Base-by-base conservation (phyloP, 176 grass and related monocot species). In the Carex littledalei region DNA sequence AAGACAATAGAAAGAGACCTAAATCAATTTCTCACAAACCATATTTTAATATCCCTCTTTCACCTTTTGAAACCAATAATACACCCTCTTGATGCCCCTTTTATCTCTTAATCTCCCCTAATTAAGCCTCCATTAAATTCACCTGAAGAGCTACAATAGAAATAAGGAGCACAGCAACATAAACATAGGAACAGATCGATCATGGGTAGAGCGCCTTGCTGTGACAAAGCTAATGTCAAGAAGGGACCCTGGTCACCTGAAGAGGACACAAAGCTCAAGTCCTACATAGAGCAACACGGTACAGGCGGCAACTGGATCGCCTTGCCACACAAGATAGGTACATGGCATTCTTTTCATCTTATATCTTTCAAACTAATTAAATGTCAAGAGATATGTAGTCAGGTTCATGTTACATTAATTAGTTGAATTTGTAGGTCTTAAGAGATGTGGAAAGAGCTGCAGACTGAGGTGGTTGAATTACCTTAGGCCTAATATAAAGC, bases 391-490 rank as follows among this genome's bases (percentile, higher is more conserved):
- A 41, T 47, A 65, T 67, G 13, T 53, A 10, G 31, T 53, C 21
- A 59, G 64, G 21, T 78, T 60, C 32, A 74, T 77, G 53, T 80
- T 64, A 41, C n/a, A 41, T 47, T 41, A 14, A 41, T 47, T 41
- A 14, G 6, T 43, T 85, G 53, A 88, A 41, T 68, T 61, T 63
- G 21, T 86, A 97, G 94, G 94, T 45, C 82, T 97, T 67, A 98
- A 93, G 69, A 90, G 95, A 63, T 98, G 95, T 41, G 95, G 95
- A 63, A 98, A 98, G 89, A 98, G 95, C 85, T 98, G 95, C 85
- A 88, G 95, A 56, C 90, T 98, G 73, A 89, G 95, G 75, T 98
- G 95, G 95, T 84, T 98, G 84, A 98, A 98, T 80, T 98, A 98
- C 65, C 95, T 98, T 79, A 87, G 95, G 62, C 95, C 95, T 45